Conservation (phyloP, 495 filamentous ascomycete genomes). For the Endocarpon pusillum region DNA sequence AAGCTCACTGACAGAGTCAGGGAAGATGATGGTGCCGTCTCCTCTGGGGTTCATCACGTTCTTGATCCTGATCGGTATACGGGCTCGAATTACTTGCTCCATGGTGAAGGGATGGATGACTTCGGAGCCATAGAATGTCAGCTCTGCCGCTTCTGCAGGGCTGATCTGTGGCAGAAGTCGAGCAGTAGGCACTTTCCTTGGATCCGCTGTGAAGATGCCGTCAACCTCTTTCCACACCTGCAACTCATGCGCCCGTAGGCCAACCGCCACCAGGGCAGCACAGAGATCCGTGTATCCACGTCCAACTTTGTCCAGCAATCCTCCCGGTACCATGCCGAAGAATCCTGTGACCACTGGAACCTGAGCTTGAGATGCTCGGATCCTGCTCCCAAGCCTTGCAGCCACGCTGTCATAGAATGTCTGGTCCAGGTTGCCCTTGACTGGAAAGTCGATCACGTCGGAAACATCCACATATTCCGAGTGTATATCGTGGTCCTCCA, state of each 20-base stretch:
- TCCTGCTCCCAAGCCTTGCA: slow-evolving; percentile 41
- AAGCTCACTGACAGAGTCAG: slow-evolving; percentile 27
- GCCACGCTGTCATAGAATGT: slow-evolving; percentile 63
- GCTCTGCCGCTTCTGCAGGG: slow-evolving; percentile 72
- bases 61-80: slow-evolving; percentile 91
- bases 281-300: slow-evolving; percentile 85
- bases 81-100: slow-evolving; percentile 89
- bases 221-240: slow-evolving; percentile 93
- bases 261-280: slow-evolving; percentile 67
- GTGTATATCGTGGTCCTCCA: slow-evolving; percentile 59
- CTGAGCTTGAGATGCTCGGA: slow-evolving; percentile 48
- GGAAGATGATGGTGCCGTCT: slow-evolving; percentile 72
- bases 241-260: slow-evolving; percentile 56
- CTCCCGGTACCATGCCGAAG: slow-evolving; percentile 73
- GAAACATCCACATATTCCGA: slow-evolving; percentile 78
- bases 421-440: slow-evolving; percentile 8
- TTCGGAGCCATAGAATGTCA: slow-evolving; percentile 86
- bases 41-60: slow-evolving; percentile 91
- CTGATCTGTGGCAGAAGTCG: slow-evolving; percentile 60
- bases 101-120: slow-evolving; percentile 98
- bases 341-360: slow-evolving; percentile 73
- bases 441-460: slow-evolving; percentile 49
- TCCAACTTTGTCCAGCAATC: slow-evolving; percentile 60
- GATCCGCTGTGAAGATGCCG: slow-evolving; percentile 80
- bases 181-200: slow-evolving; percentile 73